Evolutionary conservation across 768 basidiomycete genomes (phyloP).

Genomic region (Artomyces pyxidatus): DNA sequence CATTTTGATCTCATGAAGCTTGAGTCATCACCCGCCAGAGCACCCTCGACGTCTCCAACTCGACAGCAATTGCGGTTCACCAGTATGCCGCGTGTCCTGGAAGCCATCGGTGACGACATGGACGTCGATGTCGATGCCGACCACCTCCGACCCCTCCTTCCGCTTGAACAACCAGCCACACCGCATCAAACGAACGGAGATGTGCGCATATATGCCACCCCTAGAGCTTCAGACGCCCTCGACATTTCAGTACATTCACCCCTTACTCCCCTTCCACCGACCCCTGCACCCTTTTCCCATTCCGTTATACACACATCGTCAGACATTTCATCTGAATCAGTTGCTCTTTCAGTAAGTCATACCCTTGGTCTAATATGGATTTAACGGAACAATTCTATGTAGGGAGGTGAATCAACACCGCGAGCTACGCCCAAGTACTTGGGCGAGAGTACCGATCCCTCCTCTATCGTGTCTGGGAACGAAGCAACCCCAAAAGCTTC

Average conservation of each 20-base stretch:
- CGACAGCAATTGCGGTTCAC: conserved; percentile 14
- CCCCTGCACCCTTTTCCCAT: background rate
- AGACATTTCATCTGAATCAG: too few relatives aligned
- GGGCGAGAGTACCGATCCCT: too few relatives aligned
- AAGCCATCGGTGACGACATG: background rate
- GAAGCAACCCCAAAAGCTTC: too few relatives aligned
- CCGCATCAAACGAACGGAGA: too few relatives aligned
- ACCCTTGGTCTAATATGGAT: too few relatives aligned
- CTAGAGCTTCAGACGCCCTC: background rate
- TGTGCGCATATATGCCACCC: too few relatives aligned
- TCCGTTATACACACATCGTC: too few relatives aligned
- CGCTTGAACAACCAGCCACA: background rate
- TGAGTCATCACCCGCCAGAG: conserved; percentile 5
- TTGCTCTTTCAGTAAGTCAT: too few relatives aligned
- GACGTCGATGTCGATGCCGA: background rate
- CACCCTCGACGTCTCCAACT: conserved; percentile 3
- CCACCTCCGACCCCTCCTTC: background rate
- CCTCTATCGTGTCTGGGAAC: too few relatives aligned
- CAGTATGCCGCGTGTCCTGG: conserved; percentile 10
- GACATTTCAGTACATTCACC: background rate
- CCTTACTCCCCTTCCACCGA: background rate
- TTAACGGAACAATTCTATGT: too few relatives aligned
- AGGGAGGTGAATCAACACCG: too few relatives aligned
- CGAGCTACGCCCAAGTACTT: too few relatives aligned
- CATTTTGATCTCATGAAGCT: conserved; percentile 7